Base-by-base conservation (phyloP, 306 rosid genomes). In the Ochetophila trinervis region DNA sequence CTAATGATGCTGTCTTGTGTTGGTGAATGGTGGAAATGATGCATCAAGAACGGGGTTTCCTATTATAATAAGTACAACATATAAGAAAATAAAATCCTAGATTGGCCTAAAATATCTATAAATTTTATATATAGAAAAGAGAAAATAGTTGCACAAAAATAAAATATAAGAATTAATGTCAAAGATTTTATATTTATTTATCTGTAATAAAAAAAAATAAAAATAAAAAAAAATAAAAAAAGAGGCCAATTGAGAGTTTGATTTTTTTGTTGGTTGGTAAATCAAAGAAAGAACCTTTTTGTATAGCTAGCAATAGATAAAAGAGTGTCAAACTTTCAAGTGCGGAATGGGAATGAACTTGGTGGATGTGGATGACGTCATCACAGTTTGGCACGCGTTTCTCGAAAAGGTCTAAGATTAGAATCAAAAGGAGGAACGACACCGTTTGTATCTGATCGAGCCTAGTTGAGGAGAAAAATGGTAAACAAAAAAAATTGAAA, bases 1-100 rank as follows among this genome's bases (percentile, higher is more conserved):
- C 76, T 80, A 88, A 91, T 91, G 79, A 91, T 91, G 93, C 27
- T 88, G 97, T 86, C 97, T 84, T 84, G 97, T 84, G 89, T 76
- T 78, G 74, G 85, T 79, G 91, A 88, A 88, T 84, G 95, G 86
- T 77, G 42, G 75, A 78, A 88, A 91, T 91, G 80, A 90, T 90
- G 82, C 85, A 67, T 76, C 83, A 62, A 65, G 77, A 87, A 87
- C 90, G 87, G 90, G 90, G 84, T 84, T 90, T 69, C 36, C 54
- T 13, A 69, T 74, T 73, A 65, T 80, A 80, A 68, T 69, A 69
- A 57, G 17, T 55, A 59, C 40, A 35, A 37, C 2, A 37, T 6
- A 32, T 60, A 35, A 3, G 12, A n/a, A n/a, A 50, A 50, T 16
- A 50, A 14, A 50, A 3, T 8, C 21, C 54, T 6, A 19, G 4